A percentile compares a stretch with the other conserved stretches of the same genome.
phyloP scores from a whole-genome alignment of 2,329 filamentous ascomycete species.

The Scedosporium boydii region DNA sequence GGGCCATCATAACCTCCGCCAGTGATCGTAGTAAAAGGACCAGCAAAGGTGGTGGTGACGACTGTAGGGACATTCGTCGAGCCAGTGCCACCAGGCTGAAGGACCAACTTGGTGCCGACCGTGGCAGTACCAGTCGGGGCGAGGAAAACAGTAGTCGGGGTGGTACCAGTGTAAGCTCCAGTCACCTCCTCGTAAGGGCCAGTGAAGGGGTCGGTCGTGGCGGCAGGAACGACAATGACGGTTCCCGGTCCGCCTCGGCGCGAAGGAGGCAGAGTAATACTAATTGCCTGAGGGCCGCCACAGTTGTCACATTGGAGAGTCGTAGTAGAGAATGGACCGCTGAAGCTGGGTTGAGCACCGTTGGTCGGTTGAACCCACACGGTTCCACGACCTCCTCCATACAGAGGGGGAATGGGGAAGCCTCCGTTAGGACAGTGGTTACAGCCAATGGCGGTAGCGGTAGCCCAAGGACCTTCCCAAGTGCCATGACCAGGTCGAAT shows the following conservation, averaged over 20 bases:
- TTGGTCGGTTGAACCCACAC: background rate
- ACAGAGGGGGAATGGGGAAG: background rate
- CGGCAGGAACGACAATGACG: background rate
- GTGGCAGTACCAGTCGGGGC: too few species aligned
- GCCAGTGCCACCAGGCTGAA: too few species aligned
- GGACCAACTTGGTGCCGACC: too few species aligned
- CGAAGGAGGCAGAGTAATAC: background rate
- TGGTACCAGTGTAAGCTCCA: constrained; percentile 1
- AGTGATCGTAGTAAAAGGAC: too few species aligned
- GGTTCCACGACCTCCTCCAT: background rate
- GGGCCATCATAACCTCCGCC: too few species aligned
- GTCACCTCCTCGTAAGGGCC: constrained; percentile 4
- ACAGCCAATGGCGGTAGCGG: constrained; percentile 1
- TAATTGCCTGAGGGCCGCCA: background rate
- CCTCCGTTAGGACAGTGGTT: background rate
- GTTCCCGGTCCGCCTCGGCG: background rate
- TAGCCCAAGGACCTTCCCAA: background rate
- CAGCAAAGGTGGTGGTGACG: too few species aligned
- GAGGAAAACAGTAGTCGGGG: too few species aligned
- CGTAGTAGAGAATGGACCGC: constrained; percentile 8
- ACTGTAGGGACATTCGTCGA: too few species aligned
- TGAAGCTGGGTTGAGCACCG: background rate
- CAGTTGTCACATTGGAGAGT: background rate
- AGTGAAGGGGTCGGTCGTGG: background rate
- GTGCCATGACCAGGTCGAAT: background rate